These are phyloP conservation scores for Beauveria scarabaeidicola DNA, from an alignment of 2,329 filamentous ascomycete species.

Conservation along the genomic window DNA sequence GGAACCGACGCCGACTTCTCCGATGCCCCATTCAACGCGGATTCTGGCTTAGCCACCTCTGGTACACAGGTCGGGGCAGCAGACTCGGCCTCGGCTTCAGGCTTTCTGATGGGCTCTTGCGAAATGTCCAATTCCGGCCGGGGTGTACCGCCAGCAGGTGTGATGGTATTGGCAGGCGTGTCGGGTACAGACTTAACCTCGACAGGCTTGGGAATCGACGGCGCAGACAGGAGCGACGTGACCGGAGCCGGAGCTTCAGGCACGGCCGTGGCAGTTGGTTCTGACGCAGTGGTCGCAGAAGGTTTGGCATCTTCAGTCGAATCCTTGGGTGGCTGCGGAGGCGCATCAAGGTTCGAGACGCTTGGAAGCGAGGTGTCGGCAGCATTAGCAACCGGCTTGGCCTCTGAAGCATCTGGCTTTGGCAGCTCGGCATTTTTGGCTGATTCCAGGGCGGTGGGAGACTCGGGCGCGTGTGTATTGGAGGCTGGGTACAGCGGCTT, in stretches of 20 bases:
- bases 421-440: not conserved
- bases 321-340: not conserved
- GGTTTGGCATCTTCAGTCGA: not conserved
- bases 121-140: conserved; percentile 26
- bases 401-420: not conserved
- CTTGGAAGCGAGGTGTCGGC: not conserved
- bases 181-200: conserved; percentile 28
- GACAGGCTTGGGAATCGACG: conserved; percentile 23
- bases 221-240: not conserved
- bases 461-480: not conserved
- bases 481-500: not conserved
- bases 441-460: not conserved
- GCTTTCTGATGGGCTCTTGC: conserved; percentile 21
- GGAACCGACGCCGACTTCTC: conserved; percentile 6
- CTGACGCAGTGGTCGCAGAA: not conserved
- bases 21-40: conserved; percentile 2
- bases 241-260: not conserved
- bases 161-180: conserved; percentile 27
- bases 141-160: conserved; percentile 27
- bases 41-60: not conserved
- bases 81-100: conserved; percentile 15
- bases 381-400: not conserved
- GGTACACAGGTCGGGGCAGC: conserved; percentile 17
- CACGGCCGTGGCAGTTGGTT: too few relatives aligned
- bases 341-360: conserved; percentile 5